Conservation (phyloP, 805 yeast species). For the Wickerhamiella allomyrinae region DNA sequence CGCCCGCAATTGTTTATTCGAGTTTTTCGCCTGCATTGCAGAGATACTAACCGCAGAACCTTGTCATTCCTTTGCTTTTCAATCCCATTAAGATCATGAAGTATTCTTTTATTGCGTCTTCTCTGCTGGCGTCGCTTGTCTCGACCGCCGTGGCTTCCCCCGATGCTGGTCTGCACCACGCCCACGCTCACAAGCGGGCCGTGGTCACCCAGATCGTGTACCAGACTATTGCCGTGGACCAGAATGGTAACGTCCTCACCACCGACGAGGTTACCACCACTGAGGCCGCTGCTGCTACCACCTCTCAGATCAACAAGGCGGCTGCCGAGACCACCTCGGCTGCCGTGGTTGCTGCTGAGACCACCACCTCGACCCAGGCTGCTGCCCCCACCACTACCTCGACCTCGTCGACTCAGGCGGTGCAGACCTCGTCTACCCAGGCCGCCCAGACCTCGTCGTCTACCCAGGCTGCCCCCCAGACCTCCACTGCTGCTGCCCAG, state of each 20-base stretch:
- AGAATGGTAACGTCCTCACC: slow-evolving; percentile 25
- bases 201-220: slow-evolving; percentile 33
- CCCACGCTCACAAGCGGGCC: slow-evolving; percentile 38
- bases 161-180: slow-evolving; percentile 32
- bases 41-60: slow-evolving; percentile 4
- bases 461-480: slow-evolving; percentile 23
- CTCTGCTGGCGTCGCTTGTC: slow-evolving; percentile 13
- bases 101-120: slow-evolving; percentile 6
- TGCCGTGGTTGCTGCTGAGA: slow-evolving; percentile 13
- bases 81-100: no score
- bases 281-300: slow-evolving; percentile 24
- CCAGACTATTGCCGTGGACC: slow-evolving; percentile 31
- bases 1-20: slow-evolving; percentile 4
- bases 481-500: slow-evolving; percentile 24
- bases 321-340: slow-evolving; percentile 12
- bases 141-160: slow-evolving; percentile 29
- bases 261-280: slow-evolving; percentile 28
- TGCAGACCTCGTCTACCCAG: slow-evolving; percentile 16
- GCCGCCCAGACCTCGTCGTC: slow-evolving; percentile 21
- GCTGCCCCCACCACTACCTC: slow-evolving; percentile 17
- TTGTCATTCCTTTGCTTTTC: neutral
- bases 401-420: slow-evolving; percentile 21
- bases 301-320: no score
- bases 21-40: slow-evolving; percentile 6
- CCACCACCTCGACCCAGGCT: slow-evolving; percentile 15